Evolutionary conservation across 495 filamentous ascomycete species (phyloP).

Genomic region (Penicillium egyptiacum): DNA sequence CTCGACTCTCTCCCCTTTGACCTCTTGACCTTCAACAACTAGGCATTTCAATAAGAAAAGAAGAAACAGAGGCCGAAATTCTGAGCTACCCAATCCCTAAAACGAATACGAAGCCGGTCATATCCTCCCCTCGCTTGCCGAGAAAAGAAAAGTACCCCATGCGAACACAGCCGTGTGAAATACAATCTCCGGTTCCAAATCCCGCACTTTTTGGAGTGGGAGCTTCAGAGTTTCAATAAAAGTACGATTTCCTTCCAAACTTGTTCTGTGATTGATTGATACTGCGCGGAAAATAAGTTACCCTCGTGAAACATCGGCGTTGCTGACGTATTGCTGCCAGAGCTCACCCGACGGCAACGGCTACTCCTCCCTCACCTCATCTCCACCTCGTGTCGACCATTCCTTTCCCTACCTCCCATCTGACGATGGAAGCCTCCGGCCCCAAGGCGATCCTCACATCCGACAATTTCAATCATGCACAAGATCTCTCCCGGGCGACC

Average conservation of each 20-base stretch:
- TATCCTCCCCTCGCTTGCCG: constrained; percentile 1
- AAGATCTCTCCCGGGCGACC: constrained; percentile 61
- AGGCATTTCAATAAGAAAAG: neutral
- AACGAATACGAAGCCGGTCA: neutral
- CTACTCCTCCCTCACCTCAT: constrained; percentile 24
- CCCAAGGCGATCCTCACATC: constrained; percentile 45
- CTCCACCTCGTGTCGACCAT: constrained; percentile 23
- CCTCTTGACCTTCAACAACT: constrained; percentile 11
- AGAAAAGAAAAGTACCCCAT: constrained; percentile 25
- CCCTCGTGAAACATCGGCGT: constrained; percentile 11
- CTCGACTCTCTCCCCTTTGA: constrained; percentile 17
- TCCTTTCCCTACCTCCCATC: constrained; percentile 12
- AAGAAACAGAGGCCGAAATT: neutral
- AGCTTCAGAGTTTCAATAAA: constrained; percentile 26
- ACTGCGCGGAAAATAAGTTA: neutral
- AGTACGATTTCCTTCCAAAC: neutral
- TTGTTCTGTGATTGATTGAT: neutral
- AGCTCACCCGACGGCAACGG: constrained; percentile 33
- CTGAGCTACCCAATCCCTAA: neutral
- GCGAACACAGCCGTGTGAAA: constrained; percentile 35
- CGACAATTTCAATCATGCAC: constrained; percentile 49
- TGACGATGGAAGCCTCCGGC: constrained; percentile 43
- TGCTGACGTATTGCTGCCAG: constrained; percentile 33
- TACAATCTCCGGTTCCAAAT: constrained; percentile 29
- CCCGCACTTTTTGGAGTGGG: constrained; percentile 19